Base-by-base conservation (phyloP, 106 monocot genomes). In the Ottelia alismoides region DNA sequence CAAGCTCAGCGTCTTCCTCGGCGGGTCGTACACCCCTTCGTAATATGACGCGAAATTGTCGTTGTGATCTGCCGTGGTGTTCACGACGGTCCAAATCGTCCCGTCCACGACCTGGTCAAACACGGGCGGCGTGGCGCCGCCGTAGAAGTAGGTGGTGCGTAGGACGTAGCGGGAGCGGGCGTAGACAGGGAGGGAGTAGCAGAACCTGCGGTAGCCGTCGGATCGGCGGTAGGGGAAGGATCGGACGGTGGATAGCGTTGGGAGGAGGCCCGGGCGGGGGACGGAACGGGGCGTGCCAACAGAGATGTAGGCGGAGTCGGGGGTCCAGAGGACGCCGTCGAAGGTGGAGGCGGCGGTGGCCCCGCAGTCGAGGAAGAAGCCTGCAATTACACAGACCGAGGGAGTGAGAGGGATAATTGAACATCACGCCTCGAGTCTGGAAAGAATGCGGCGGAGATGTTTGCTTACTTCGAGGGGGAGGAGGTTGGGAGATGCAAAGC, bases 71-170 rank as follows among this genome's bases (percentile, higher is more conserved):
- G 52, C 66, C 29, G 81, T 72, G n/a, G 85, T 91, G 49, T 91
- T 72, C 16, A 91, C 85, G 32, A 68, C 61, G 2, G 75, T 73
- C 84, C 80, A 91, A 28, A 78, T 61, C 2, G 74, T 78, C 5
- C 79, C 91, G 44, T 85, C 91, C 25, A 91, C 75, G 32, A 81
- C 70, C 67, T 63, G 84, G 40, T 85, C 91, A 50, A 91, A 91
- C 7, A 81, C 73, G 27, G 85, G 91, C 11, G 90, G 89, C 30
- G 51, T 60, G 48, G 62, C 27, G 25, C 69, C 80, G 45, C 62
- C 84, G 49, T 72, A 81, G 64, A 70, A 91, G 73, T 72, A 91
- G 31, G 78, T 91, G 45, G 90, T 62, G 49, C 91, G 91, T 29
- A 91, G 48, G 47, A 91, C 77, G 70, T 91, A 85, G 20, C 72